Evolutionary conservation across 345 rosid genomes (phyloP), one percentile per base, ranked within the genome.

Genomic region (Punica granatum): DNA sequence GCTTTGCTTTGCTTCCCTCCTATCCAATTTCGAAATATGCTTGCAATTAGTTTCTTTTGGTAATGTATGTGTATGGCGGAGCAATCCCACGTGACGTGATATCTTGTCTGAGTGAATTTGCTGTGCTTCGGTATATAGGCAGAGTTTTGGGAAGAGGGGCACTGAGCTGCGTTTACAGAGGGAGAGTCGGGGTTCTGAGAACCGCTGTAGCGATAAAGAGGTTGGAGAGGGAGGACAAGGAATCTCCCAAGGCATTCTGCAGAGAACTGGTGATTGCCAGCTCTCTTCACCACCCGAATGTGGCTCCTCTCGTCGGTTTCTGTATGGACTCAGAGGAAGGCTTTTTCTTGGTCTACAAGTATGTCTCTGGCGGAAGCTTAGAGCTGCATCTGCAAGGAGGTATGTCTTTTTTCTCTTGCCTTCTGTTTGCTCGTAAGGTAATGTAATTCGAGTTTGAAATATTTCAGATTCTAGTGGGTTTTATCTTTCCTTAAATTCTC

Each of bases 71-170:
- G 9, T 36, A 19, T 36, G 33, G 21, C 32, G 26, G 7, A 14
- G 37, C n/a, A 59, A 36, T 54, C 63, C 41, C n/a, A n/a, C n/a
- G n/a, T n/a, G n/a, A n/a, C n/a, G n/a, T 43, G 68, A 34, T 66
- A 37, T 53, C 31, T 62, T 65, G 32, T 21, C 15, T 64, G 54
- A 28, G 64, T 80, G 65, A 26, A 71, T 73, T 73, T 61, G 48
- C 66, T 65, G n/a, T 69, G 36, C 23, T 73, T 72, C 74, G 72
- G 59, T n/a, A n/a, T n/a, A n/a, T 71, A 93, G 98, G 89, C 21
- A 90, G 90, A 73, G 90, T 93, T 64, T 75, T 93, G 84, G 98
- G 98, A 56, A 88, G 94, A 83, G 98, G 98, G 71, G 97, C 97
- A 51, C 74, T 81, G 77, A 92, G 98, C 87, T 87, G 74, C 79